Base-by-base conservation (phyloP, 2,329 filamentous ascomycete species). In the Fonsecaea pedrosoi region DNA sequence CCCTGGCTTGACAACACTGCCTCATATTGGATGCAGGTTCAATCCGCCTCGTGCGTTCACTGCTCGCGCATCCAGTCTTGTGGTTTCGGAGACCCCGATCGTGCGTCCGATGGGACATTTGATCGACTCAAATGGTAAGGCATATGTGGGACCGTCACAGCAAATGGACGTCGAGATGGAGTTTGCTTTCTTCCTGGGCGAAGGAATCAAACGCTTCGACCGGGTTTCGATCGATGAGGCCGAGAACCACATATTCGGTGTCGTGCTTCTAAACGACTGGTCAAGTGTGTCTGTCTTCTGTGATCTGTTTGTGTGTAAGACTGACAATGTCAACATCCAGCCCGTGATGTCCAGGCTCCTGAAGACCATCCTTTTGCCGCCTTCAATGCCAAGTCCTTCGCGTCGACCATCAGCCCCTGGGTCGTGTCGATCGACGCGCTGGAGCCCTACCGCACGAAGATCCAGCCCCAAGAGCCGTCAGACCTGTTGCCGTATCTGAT, bases 251-350 rank as follows among this genome's bases (percentile, higher is more conserved):
- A 83, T 95, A 34, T 94, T 94, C 74, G 92, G 92, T 10, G 83
- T 92, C 21, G 91, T 94, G 0, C 78, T 95, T 62, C 85, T 95
- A 83, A 95, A 95, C 73, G 92, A 95, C 78, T 95, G 92, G 92
- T 92, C 89, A 30, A 62, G 60, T 62, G 35, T 45, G 53, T 7
- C 40, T 45, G n/a, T 18, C 40, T 9, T 15, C 15, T n/a, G 6
- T 5, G 15, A n/a, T 12, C 15, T 15, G 2, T 18, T 45, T 9
- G 40, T 45, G 40, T 1, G 40, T 45, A 1, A 18, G 7, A 15
- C 40, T 45, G 40, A 45, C 21, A n/a, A 37, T 53, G 1, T 53
- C 8, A 15, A 42, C 45, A 10, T 18, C 34, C 56, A 59, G 56
- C 56, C 3, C 56, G 56, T 8, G 56, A 61, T 10, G 45, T 38